Evolutionary conservation across 306 rosid genomes (phyloP).

Genomic region (Calophaca sinica): DNA sequence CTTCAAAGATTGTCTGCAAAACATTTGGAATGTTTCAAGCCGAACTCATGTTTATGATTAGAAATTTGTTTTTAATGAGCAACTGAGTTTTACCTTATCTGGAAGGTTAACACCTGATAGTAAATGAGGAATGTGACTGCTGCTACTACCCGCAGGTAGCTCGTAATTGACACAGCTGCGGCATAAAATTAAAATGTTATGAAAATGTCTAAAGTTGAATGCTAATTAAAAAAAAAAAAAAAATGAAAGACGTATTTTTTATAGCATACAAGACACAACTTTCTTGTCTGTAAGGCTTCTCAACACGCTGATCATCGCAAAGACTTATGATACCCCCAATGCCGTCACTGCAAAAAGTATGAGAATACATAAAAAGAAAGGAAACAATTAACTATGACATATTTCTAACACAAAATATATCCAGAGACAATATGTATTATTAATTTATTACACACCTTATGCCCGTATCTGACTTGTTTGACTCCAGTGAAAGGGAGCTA

Average conservation of each 20-base stretch:
- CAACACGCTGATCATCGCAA: neutral
- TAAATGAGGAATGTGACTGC: constrained; percentile 37
- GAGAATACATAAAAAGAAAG: neutral
- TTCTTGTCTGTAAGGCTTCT: constrained; percentile 1
- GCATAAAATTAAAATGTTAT: neutral
- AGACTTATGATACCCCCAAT: constrained; percentile 47
- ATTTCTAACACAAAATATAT: neutral
- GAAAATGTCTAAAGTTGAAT: neutral
- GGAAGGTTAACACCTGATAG: constrained; percentile 49
- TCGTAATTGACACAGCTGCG: constrained; percentile 55
- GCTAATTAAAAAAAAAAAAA: neutral
- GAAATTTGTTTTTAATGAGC: too few relatives aligned
- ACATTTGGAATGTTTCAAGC: neutral
- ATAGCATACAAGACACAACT: constrained; percentile 51
- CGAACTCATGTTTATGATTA: too few relatives aligned
- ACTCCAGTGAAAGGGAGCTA: constrained; percentile 6
- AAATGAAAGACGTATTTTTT: neutral
- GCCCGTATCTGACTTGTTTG: constrained; percentile 30
- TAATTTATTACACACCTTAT: constrained; percentile 44
- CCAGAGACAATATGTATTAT: neutral
- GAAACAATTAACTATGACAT: too few relatives aligned
- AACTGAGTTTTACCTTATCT: constrained; percentile 43
- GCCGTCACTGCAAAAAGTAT: constrained; percentile 46
- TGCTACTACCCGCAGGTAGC: constrained; percentile 21
- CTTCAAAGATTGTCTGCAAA: constrained; percentile 50